Evolutionary conservation across 2,329 filamentous ascomycete genomes (phyloP).

Genomic region (Aspergillus ibericus): DNA sequence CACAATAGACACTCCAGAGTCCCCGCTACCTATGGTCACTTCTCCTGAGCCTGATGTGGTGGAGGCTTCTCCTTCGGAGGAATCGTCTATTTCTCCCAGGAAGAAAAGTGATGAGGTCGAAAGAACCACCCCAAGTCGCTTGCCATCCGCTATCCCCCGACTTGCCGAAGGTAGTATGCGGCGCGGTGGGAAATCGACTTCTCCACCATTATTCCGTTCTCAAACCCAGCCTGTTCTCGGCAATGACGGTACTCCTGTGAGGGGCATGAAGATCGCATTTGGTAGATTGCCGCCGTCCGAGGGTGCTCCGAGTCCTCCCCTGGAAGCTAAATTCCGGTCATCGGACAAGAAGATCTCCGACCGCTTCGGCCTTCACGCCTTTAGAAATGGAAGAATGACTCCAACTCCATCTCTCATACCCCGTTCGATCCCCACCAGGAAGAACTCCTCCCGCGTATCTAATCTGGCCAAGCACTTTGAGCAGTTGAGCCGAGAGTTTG

Average conservation of each 20-base stretch:
- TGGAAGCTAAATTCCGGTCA: conserved; percentile 38
- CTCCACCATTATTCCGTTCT: conserved; percentile 51
- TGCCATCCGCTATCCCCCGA: conserved; percentile 43
- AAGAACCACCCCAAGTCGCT: conserved; percentile 24
- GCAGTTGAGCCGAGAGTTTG: conserved; percentile 92
- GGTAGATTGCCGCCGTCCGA: conserved; percentile 23
- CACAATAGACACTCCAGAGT: conserved; percentile 5
- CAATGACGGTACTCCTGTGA: conserved; percentile 21
- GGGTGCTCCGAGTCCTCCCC: conserved; percentile 24
- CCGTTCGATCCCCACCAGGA: conserved; percentile 72
- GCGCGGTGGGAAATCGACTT: conserved; percentile 38
- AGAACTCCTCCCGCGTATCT: conserved; percentile 74
- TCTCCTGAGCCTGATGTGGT: conserved; percentile 9
- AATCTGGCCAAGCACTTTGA: conserved; percentile 95
- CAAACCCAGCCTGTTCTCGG: conserved; percentile 51
- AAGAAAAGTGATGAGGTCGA: conserved; percentile 18
- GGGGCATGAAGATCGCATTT: conserved; percentile 23
- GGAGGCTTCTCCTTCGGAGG: conserved; percentile 15
- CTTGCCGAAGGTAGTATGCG: conserved; percentile 38
- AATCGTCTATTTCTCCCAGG: conserved; percentile 6
- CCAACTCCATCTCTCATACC: conserved; percentile 73
- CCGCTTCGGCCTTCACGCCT: conserved; percentile 63
- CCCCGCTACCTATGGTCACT: conserved; percentile 4
- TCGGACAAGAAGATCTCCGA: conserved; percentile 78
- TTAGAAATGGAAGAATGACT: conserved; percentile 59